Evolutionary conservation across 2,329 filamentous ascomycete genomes (phyloP).

Genomic region (Epichloe gansuensis): DNA sequence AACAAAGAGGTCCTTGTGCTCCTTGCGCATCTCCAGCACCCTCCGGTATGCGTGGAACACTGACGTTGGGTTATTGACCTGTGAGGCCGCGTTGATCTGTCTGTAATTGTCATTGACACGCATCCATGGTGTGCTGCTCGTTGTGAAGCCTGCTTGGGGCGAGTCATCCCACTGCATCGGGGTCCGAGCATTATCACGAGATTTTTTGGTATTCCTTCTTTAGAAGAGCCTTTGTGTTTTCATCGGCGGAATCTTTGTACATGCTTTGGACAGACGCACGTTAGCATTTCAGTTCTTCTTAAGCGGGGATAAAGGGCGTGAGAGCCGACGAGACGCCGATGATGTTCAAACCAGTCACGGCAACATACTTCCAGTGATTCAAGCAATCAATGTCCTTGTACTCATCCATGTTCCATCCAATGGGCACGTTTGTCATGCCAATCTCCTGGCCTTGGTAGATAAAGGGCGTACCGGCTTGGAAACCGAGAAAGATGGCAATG

Average conservation of each 20-base stretch:
- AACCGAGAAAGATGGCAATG: conserved; percentile 42
- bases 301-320: too few species aligned
- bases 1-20: conserved; percentile 49
- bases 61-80: conserved; percentile 34
- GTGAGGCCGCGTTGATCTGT: conserved; percentile 48
- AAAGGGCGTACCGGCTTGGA: conserved; percentile 51
- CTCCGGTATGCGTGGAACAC: conserved; percentile 50
- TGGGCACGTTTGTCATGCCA: conserved; percentile 52
- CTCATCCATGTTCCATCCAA: conserved; percentile 47
- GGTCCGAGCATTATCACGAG: conserved; percentile 57
- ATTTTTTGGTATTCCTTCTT: conserved; percentile 42
- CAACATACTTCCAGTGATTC: conserved; percentile 35
- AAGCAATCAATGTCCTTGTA: conserved; percentile 56
- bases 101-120: conserved; percentile 50
- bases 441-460: conserved; percentile 62
- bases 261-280: conserved; percentile 15
- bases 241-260: conserved; percentile 26
- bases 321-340: too few species aligned
- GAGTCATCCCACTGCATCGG: conserved; percentile 60
- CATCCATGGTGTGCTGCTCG: conserved; percentile 53
- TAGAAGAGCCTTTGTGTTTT: conserved; percentile 23
- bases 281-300: not conserved
- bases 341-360: not conserved
- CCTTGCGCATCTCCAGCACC: conserved; percentile 48
- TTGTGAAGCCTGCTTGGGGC: conserved; percentile 53